Percentiles rank a stretch among this genome's conserved stretches.
Conservation (phyloP, 163 green algal species). For the Scenedesmus sp. region DNA sequence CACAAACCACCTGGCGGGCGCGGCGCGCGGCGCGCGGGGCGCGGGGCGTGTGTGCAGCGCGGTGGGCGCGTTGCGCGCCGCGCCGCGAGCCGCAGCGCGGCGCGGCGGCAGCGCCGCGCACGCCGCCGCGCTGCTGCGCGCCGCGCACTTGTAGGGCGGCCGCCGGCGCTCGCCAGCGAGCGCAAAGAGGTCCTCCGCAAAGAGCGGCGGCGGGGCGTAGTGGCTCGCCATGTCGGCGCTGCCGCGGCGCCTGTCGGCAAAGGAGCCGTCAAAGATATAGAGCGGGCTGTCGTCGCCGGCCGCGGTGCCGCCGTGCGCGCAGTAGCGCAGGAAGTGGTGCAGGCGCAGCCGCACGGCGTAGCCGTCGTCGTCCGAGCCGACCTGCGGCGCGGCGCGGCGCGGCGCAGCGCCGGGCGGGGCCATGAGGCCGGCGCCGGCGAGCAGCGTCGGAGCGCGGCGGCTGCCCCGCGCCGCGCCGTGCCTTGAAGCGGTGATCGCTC, state of each 20-base stretch:
- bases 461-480: no score
- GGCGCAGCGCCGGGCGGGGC: no score
- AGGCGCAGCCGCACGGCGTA: conserved; percentile 89
- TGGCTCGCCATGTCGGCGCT: conserved; percentile 50
- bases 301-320: conserved; percentile 58
- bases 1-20: conserved; percentile 91
- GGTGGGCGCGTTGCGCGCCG: no score
- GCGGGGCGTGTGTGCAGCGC: no score
- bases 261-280: conserved; percentile 93
- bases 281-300: conserved; percentile 84
- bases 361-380: conserved; percentile 91
- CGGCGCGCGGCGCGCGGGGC: no score
- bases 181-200: conserved; percentile 88
- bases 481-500: conserved; percentile 87
- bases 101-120: background rate
- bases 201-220: conserved; percentile 78
- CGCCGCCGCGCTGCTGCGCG: no score
- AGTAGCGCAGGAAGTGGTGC: conserved; percentile 82
- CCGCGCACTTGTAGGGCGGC: conserved; percentile 81
- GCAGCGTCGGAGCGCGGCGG: no score
- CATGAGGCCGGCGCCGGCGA: no score
- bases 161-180: conserved; percentile 80
- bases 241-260: conserved; percentile 60
- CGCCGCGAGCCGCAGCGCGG: no score
- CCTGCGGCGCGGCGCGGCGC: no score